A percentile compares a stretch with the other conserved stretches of the same genome.
phyloP scores from a whole-genome alignment of 2,329 filamentous ascomycete genomes.

The Lachnellula hyalina region DNA sequence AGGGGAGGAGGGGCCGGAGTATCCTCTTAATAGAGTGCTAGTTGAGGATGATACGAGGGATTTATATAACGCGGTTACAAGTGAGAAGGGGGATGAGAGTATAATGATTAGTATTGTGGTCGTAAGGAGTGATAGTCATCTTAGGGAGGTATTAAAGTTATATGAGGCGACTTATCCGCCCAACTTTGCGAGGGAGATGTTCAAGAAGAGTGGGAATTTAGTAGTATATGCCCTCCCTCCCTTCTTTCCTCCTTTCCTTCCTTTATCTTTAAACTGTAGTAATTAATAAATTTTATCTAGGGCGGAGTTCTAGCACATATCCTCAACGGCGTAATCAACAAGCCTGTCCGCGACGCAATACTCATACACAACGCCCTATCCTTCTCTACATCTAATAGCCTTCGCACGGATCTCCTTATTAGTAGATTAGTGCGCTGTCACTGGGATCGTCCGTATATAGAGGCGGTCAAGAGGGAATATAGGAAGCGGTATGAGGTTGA shows the following conservation, averaged over 20 bases:
- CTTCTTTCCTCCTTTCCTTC: background rate
- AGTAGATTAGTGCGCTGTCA: constrained; percentile 83
- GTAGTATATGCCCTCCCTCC: constrained; percentile 63
- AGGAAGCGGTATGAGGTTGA: constrained; percentile 68
- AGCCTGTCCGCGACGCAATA: constrained; percentile 85
- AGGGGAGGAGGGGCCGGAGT: constrained; percentile 61
- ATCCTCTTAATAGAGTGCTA: constrained; percentile 36
- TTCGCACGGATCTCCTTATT: constrained; percentile 81
- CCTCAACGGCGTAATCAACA: constrained; percentile 94
- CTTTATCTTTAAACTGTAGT: background rate
- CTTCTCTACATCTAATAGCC: constrained; percentile 56
- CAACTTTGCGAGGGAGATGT: constrained; percentile 84
- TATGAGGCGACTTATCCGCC: constrained; percentile 69
- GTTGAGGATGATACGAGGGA: constrained; percentile 68
- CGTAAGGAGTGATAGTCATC: constrained; percentile 71
- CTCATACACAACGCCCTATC: constrained; percentile 87
- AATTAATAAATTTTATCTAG: constrained; percentile 43
- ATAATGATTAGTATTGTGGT: constrained; percentile 84
- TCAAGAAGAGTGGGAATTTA: constrained; percentile 84
- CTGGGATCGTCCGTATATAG: constrained; percentile 83
- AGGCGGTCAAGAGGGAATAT: constrained; percentile 74
- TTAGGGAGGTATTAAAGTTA: constrained; percentile 70
- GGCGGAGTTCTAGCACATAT: constrained; percentile 92
- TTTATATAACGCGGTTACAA: constrained; percentile 61
- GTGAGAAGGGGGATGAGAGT: constrained; percentile 77